phyloP scores from a whole-genome alignment of 768 basidiomycete species.

The Boletellus emodensis region DNA sequence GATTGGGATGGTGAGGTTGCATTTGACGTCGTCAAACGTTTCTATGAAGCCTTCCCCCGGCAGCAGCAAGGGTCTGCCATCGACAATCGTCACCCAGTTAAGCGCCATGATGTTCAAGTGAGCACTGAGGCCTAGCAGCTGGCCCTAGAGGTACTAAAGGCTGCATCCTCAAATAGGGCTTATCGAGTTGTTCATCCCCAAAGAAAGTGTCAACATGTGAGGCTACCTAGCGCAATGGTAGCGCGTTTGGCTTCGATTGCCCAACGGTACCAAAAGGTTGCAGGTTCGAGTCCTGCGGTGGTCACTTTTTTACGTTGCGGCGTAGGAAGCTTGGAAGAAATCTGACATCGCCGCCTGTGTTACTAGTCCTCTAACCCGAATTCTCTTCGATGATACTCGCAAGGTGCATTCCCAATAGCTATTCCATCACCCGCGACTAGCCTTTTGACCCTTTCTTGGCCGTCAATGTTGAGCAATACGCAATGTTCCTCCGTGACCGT shows the following conservation, averaged over 20 bases:
- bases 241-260: conserved; percentile 92
- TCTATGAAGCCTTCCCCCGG: conserved; percentile 59
- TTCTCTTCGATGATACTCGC: conserved; percentile 51
- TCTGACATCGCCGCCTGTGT: not conserved
- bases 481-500: conserved; percentile 53
- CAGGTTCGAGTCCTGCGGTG: conserved; percentile 96
- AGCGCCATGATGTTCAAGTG: conserved; percentile 53
- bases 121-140: not conserved
- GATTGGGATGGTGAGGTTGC: conserved; percentile 56
- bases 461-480: conserved; percentile 42
- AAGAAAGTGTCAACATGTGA: conserved; percentile 2
- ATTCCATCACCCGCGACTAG: conserved; percentile 43
- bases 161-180: not conserved
- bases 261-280: conserved; percentile 83
- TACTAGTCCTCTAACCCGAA: conserved; percentile 13
- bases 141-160: not conserved
- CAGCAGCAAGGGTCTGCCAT: conserved; percentile 55
- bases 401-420: conserved; percentile 56
- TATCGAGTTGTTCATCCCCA: not conserved
- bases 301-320: conserved; percentile 42
- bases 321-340: not conserved
- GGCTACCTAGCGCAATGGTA: conserved; percentile 92
- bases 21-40: conserved; percentile 55
- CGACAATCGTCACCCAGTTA: conserved; percentile 71
- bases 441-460: conserved; percentile 32